A percentile compares a stretch with the other conserved stretches of the same genome.
Conservation (phyloP, 1,284 basidiomycete genomes). For the Cutaneotrichosporon daszewskae region DNA sequence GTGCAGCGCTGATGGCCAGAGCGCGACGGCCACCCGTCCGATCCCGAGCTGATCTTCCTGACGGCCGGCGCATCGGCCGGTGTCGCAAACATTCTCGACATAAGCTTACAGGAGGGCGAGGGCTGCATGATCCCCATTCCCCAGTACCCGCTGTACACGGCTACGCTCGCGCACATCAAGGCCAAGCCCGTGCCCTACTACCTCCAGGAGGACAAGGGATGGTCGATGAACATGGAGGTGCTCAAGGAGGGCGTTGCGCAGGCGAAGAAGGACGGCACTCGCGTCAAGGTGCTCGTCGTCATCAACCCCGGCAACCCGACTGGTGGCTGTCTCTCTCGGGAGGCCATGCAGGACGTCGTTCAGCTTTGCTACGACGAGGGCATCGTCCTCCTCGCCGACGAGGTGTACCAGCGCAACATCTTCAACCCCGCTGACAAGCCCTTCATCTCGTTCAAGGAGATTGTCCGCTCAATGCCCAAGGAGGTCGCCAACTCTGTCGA, state of each 20-base stretch:
- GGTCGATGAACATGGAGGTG: conserved; percentile 73
- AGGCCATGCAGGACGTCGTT: conserved; percentile 68
- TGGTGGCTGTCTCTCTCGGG: conserved; percentile 67
- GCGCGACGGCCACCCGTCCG: conserved; percentile 77
- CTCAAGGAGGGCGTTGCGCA: conserved; percentile 65
- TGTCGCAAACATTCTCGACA: conserved; percentile 71
- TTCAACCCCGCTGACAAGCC: conserved; percentile 61
- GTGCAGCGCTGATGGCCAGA: conserved; percentile 51
- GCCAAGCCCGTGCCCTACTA: conserved; percentile 84
- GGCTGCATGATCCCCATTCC: conserved; percentile 79
- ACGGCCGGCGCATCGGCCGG: conserved; percentile 91
- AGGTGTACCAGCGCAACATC: conserved; percentile 91
- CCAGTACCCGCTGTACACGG: conserved; percentile 96
- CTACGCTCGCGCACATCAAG: conserved; percentile 77
- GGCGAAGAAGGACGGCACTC: conserved; percentile 60
- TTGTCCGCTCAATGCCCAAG: conserved; percentile 60
- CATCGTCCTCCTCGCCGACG: conserved; percentile 87
- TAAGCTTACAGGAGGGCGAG: conserved; percentile 40
- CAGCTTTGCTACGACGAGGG: conserved; percentile 73
- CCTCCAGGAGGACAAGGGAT: conserved; percentile 73
- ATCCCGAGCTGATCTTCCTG: conserved; percentile 85
- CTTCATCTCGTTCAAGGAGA: conserved; percentile 88
- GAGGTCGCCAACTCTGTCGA: conserved; percentile 54
- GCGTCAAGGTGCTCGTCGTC: conserved; percentile 76
- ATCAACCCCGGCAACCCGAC: conserved; percentile 98